phyloP scores from a whole-genome alignment of 164 flowering plant genomes.

The Umbilicus rupestris region DNA sequence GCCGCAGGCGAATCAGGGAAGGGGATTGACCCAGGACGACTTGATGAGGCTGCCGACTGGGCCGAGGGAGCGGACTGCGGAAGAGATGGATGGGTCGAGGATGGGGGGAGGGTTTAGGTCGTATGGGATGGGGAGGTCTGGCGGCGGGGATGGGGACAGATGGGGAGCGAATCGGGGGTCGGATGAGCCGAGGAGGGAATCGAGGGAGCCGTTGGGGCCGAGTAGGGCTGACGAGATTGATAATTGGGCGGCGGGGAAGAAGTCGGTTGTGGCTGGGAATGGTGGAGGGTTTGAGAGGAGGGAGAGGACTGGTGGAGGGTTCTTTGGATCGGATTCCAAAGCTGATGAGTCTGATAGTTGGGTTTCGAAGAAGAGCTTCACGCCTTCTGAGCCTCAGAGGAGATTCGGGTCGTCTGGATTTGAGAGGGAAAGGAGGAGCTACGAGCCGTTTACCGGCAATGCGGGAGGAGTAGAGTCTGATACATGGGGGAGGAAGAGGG shows the following conservation, averaged over 20 bases:
- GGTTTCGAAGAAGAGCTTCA: conserved; percentile 33
- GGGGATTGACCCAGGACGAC: conserved; percentile 50
- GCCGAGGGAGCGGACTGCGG: conserved; percentile 70
- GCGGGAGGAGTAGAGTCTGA: conserved; percentile 30
- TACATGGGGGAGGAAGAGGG: conserved; percentile 40
- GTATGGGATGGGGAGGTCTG: conserved; percentile 27
- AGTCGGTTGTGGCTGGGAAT: conserved; percentile 14
- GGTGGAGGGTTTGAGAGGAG: conserved; percentile 37
- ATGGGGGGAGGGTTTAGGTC: conserved; percentile 67
- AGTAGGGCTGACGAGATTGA: conserved; percentile 91
- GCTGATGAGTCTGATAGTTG: conserved; percentile 80
- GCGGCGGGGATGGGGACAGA: conserved; percentile 23
- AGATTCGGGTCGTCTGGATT: conserved; percentile 14
- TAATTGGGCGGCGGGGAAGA: conserved; percentile 84
- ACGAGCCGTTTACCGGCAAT: not conserved
- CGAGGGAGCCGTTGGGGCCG: conserved; percentile 31
- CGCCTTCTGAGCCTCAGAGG: conserved; percentile 22
- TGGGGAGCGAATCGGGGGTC: conserved; percentile 20
- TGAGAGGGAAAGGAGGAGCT: conserved; percentile 31
- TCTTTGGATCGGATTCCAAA: conserved; percentile 53
- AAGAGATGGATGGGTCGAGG: conserved; percentile 58
- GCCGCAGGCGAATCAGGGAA: conserved; percentile 10
- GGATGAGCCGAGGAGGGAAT: conserved; percentile 16
- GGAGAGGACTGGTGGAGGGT: conserved; percentile 44
- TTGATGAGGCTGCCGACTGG: conserved; percentile 60